Evolutionary conservation across 768 basidiomycete species (phyloP), one percentile per base, ranked within the genome.

Genomic region (Amanita inopinata): DNA sequence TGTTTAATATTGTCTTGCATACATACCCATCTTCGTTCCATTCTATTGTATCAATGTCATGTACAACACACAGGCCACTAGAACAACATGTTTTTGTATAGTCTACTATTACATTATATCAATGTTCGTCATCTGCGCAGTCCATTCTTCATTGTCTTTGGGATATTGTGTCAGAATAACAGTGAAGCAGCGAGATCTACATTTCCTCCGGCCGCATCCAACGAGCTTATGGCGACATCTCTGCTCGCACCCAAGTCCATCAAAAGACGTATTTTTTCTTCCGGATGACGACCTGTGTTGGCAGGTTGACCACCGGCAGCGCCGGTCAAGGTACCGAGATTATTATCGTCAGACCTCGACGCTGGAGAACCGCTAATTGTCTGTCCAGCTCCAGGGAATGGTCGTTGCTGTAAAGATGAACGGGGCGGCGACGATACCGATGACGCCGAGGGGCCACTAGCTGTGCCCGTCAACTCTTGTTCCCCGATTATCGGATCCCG

Each of bases 181-280:
- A 94, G 63, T 24, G 88, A 90, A 7, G 87, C 92, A 7, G 93
- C 93, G 17, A 85, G 67, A 48, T 96, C 90, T 15, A 90, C 66
- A 56, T 93, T 89, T 2, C 94, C 94, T 2, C 78, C 80, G 0
- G 89, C 74, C 3, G 87, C 84, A 10, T 83, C 74, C 46, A 98
- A 64, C 33, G 79, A 69, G 33, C 73, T 72, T 12, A 92, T 76
- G 1, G 94, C 94, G 18, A 79, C 63, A 43, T 91, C 83, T 49
- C 87, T 67, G 22, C 76, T 64, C 7, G 73, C 86, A 2, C 94
- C 94, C 1, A 98, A 68, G 35, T 72, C 75, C 66, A 91, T 74
- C 14, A 98, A 63, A 1, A 74, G 69, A 30, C 62, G 55, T 34
- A 98, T 78, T 17, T 65, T 61, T 9, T 59, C 59, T 53, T 94